Percentiles rank a stretch among this genome's conserved stretches.
These are phyloP conservation scores for Leptomonas seymouri DNA, from an alignment of 208 protist species.

Conservation along the genomic window DNA sequence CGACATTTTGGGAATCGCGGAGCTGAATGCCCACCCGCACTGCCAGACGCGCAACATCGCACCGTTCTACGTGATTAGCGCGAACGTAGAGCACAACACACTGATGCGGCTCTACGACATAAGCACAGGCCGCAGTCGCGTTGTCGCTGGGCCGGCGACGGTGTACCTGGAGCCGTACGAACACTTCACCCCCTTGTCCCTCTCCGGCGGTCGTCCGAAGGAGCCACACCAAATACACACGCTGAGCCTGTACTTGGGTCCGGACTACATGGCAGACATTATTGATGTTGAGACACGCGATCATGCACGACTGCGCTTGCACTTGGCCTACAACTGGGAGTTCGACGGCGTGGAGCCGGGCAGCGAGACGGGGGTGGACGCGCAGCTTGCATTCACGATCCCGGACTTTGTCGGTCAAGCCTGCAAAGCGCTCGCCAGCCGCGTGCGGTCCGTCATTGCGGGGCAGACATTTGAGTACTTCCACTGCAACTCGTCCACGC, in stretches of 20 bases:
- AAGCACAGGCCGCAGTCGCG: conserved; percentile 80
- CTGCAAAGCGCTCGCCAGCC: conserved; percentile 95
- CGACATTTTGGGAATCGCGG: conserved; percentile 4
- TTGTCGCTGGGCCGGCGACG: conserved; percentile 67
- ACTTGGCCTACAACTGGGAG: conserved; percentile 98
- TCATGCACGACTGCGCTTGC: conserved; percentile 92
- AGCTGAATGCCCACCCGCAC: conserved; percentile 20
- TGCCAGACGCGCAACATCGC: conserved; percentile 27
- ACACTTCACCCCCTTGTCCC: conserved; percentile 73
- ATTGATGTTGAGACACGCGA: conserved; percentile 96
- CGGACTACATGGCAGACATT: conserved; percentile 95
- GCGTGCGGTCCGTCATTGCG: conserved; percentile 93
- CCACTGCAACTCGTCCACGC: conserved; percentile 92
- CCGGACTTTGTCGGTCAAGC: conserved; percentile 97
- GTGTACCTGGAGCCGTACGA: conserved; percentile 80
- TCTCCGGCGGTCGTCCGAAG: conserved; percentile 90
- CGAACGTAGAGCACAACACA: conserved; percentile 93
- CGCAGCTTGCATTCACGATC: conserved; percentile 81
- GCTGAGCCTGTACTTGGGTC: conserved; percentile 94
- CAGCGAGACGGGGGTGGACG: conserved; percentile 14
- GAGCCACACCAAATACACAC: conserved; percentile 86
- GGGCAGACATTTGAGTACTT: conserved; percentile 95
- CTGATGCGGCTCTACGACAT: conserved; percentile 95
- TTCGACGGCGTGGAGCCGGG: conserved; percentile 55
- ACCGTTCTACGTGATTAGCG: conserved; percentile 20